Conservation (phyloP, 441 rosid species). For the Bocquillonia castaneifolia region DNA sequence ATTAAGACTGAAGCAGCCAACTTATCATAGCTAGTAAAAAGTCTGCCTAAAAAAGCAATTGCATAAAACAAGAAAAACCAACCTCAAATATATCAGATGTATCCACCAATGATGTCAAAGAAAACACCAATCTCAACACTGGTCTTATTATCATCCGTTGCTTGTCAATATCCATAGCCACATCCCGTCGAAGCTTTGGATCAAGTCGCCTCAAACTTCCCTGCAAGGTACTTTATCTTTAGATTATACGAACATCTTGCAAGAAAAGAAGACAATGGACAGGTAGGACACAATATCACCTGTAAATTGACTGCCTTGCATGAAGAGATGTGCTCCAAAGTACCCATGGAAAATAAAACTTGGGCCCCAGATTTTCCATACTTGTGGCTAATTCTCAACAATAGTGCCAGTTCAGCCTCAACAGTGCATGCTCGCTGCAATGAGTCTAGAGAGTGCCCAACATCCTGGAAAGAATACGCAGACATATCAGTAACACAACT, state of each 20-base stretch:
- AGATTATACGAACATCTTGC: slow-evolving; percentile 21
- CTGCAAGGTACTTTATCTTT: slow-evolving; percentile 41
- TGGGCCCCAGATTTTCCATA: slow-evolving; percentile 93
- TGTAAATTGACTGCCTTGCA: slow-evolving; percentile 64
- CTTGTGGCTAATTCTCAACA: slow-evolving; percentile 84
- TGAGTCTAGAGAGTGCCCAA: slow-evolving; percentile 64
- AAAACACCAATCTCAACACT: slow-evolving; percentile 70
- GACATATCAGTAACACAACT: neutral
- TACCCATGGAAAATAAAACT: slow-evolving; percentile 89
- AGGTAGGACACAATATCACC: slow-evolving; percentile 38
- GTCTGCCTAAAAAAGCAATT: neutral
- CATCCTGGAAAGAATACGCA: slow-evolving; percentile 39
- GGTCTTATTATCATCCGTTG: slow-evolving; percentile 66
- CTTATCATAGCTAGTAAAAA: neutral
- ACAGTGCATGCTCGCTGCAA: slow-evolving; percentile 82
- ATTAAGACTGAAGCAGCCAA: neutral
- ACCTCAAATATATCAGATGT: slow-evolving; percentile 89
- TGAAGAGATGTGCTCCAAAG: slow-evolving; percentile 78
- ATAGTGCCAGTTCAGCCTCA: slow-evolving; percentile 81
- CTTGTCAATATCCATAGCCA: slow-evolving; percentile 54
- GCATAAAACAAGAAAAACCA: slow-evolving; percentile 18
- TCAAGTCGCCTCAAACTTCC: slow-evolving; percentile 65
- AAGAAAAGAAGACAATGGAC: slow-evolving; percentile 11
- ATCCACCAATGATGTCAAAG: slow-evolving; percentile 80
- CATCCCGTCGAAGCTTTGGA: slow-evolving; percentile 53